Evolutionary conservation across 2,329 filamentous ascomycete species (phyloP).

Genomic region (Aspergillus oerlinghausenensis): DNA sequence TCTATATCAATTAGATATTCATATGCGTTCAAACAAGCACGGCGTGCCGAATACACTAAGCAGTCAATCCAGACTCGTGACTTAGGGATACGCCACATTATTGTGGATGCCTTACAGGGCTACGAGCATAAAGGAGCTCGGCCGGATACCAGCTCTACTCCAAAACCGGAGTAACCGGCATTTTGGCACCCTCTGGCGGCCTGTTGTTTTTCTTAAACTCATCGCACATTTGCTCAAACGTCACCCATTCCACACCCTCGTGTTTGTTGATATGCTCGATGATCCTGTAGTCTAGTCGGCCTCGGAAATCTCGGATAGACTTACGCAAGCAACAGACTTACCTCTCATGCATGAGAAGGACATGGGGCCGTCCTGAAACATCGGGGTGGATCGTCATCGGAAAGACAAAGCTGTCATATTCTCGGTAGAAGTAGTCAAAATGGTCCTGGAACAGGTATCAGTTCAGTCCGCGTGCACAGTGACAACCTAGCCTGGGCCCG

Average conservation of each 20-base stretch:
- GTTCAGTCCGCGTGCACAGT: constrained; percentile 38
- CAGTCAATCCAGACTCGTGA: neutral
- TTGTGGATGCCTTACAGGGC: neutral
- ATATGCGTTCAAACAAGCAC: neutral
- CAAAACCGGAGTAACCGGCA: constrained; percentile 18
- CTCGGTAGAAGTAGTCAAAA: constrained; percentile 66
- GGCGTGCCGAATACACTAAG: neutral
- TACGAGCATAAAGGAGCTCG: neutral
- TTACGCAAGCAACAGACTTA: constrained; percentile 24
- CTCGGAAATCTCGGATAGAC: neutral
- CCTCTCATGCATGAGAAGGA: constrained; percentile 68
- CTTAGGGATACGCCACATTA: neutral
- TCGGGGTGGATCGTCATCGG: constrained; percentile 75
- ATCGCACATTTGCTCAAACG: constrained; percentile 66
- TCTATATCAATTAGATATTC: neutral
- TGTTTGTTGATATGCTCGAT: constrained; percentile 66
- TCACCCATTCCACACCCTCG: constrained; percentile 46
- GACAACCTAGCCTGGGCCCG: neutral
- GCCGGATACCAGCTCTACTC: constrained; percentile 2
- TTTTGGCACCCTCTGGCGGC: constrained; percentile 20
- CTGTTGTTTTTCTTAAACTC: constrained; percentile 57
- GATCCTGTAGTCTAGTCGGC: constrained; percentile 30
- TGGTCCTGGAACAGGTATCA: constrained; percentile 46
- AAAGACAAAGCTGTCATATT: constrained; percentile 73
- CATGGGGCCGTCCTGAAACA: constrained; percentile 67